Conservation (phyloP, 441 rosid genomes). For the Biscutella laevigata region DNA sequence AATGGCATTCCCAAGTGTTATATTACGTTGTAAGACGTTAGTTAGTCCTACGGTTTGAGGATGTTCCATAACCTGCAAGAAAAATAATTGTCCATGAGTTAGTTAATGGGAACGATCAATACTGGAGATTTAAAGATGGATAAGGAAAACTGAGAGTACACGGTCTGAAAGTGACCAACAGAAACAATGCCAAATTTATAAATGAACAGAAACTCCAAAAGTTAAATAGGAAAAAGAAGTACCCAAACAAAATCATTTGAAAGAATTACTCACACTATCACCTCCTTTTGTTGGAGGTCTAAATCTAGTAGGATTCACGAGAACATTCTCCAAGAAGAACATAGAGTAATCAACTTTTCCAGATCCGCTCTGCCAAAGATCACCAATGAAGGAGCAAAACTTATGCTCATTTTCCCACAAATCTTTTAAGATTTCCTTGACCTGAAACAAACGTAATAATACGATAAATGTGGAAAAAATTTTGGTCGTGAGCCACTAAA, state of each 20-base stretch:
- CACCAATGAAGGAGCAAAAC: slow-evolving; percentile 69
- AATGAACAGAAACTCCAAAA: slow-evolving; percentile 1
- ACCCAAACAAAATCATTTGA: neutral
- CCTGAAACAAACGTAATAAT: slow-evolving; percentile 35
- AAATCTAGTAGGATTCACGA: slow-evolving; percentile 86
- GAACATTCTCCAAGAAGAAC: slow-evolving; percentile 71
- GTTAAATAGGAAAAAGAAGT: neutral
- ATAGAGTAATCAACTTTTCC: slow-evolving; percentile 43
- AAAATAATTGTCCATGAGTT: no score
- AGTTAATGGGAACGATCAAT: neutral
- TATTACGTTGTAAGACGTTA: slow-evolving; percentile 63
- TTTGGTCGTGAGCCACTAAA: neutral
- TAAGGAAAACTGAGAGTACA: neutral
- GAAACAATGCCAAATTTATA: neutral
- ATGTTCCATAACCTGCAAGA: slow-evolving; percentile 79
- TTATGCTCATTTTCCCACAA: slow-evolving; percentile 82
- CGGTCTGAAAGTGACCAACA: slow-evolving; percentile 1
- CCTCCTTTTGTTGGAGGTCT: slow-evolving; percentile 87
- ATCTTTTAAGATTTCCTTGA: slow-evolving; percentile 42
- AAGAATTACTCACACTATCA: slow-evolving; percentile 46
- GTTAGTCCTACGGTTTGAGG: slow-evolving; percentile 73
- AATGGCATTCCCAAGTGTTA: slow-evolving; percentile 60
- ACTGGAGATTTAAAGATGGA: neutral
- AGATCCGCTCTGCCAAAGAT: slow-evolving; percentile 59
- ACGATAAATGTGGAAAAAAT: neutral